These are phyloP conservation scores for Mortierella sp. DNA, from an alignment of 371 early-diverging fungal genomes.

Conservation along the genomic window DNA sequence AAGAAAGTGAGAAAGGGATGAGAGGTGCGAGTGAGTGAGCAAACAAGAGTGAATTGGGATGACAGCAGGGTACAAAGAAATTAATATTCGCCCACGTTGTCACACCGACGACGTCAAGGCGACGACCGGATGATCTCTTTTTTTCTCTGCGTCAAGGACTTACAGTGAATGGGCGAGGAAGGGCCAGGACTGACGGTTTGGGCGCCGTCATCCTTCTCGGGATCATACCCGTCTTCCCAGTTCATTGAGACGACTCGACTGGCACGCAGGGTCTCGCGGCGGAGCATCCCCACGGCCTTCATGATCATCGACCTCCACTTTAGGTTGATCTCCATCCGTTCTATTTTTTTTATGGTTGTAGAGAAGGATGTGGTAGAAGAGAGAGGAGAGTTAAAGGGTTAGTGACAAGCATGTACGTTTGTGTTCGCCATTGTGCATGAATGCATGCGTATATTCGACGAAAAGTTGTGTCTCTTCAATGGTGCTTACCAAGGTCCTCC, in stretches of 20 bases:
- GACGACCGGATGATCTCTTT: neutral
- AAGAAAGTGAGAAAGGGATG: neutral
- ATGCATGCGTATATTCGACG: neutral
- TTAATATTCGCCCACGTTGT: too few relatives aligned
- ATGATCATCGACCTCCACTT: slow-evolving; percentile 57
- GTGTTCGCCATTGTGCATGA: neutral
- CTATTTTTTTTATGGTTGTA: slow-evolving; percentile 1
- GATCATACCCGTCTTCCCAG: slow-evolving; percentile 52
- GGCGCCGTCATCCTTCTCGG: slow-evolving; percentile 30
- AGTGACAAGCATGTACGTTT: neutral
- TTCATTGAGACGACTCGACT: slow-evolving; percentile 41
- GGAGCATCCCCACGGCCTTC: slow-evolving; percentile 52
- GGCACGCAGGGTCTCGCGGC: slow-evolving; percentile 48
- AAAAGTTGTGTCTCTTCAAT: neutral
- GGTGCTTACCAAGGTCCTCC: slow-evolving; percentile 43
- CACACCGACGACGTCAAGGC: neutral
- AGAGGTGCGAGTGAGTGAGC: neutral
- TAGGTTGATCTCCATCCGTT: slow-evolving; percentile 54
- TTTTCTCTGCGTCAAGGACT: neutral
- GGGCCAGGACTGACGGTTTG: slow-evolving; percentile 12
- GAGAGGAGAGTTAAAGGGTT: neutral
- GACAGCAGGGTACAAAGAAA: neutral
- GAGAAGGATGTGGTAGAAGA: neutral
- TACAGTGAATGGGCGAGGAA: slow-evolving; percentile 3
- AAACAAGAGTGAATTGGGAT: neutral